Evolutionary conservation across 805 yeast genomes (phyloP), one percentile per base, ranked within the genome.

Genomic region (Candida hispaniensis): DNA sequence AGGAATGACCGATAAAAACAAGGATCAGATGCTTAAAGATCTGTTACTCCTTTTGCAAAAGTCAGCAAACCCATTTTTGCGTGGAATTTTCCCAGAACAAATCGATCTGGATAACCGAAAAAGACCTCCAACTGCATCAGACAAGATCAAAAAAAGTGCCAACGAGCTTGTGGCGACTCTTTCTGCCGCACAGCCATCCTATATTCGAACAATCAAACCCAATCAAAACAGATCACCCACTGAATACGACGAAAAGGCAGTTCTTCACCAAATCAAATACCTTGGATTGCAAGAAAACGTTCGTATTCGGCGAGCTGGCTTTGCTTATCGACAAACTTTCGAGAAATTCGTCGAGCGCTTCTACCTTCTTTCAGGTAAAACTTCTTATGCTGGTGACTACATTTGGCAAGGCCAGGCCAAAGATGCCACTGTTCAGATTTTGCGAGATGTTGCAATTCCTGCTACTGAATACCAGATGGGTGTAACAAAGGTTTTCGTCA

Each of bases 301-400:
- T 33, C 73, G 97, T 44, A 91, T 91, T 47, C 75, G 98, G 66
- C 79, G 98, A 64, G 97, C 98, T 0, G 98, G 98, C 30, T 91
- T 91, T 58, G 98, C 98, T 1, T 91, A 86, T 52, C 77, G 98
- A 60, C 94, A 93, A 46, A 81, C 95, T 0, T 91, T 85, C 58
- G 96, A 91, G 41, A 86, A 86, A 56, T 91, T 91, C 52, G 95
- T 83, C 11, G 95, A 91, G 58, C 68, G 97, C 51, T 91, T 91
- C 55, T 88, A 83, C 55, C 60, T 91, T 34, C 63, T 91, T 29
- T 83, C 96, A 1, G 73, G 85, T 4, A 71, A 75, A 47, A 86
- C 96, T 19, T 91, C 96, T 5, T 91, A 91, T 58, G 98, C 98
- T 3, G 81, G 81, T 47, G 80, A 74, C 39, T 74, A 68, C 45